These are phyloP conservation scores for Cryphonectria japonica DNA, from an alignment of 2,329 filamentous ascomycete genomes.

Conservation along the genomic window DNA sequence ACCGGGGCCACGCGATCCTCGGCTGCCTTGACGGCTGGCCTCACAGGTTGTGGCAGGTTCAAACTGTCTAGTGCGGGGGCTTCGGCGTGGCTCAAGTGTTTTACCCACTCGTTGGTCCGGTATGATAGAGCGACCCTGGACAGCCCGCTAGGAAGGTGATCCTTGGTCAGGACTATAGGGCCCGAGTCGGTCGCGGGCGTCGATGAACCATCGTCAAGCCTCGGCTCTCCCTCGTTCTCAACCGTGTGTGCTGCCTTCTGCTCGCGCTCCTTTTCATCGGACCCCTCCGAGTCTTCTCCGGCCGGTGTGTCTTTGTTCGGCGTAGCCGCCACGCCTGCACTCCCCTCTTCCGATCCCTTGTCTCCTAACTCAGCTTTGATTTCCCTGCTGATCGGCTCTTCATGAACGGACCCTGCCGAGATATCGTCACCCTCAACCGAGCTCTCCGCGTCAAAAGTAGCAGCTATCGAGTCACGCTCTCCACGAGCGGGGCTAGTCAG, in stretches of 20 bases:
- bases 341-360: constrained; percentile 17
- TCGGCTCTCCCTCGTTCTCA: constrained; percentile 30
- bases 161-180: constrained; percentile 57
- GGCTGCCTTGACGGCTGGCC: constrained; percentile 37
- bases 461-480: constrained; percentile 58
- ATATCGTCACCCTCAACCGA: constrained; percentile 43
- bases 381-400: constrained; percentile 41
- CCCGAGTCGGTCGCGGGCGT: constrained; percentile 47
- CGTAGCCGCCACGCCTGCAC: background rate
- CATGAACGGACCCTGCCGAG: constrained; percentile 33
- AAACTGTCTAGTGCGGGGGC: constrained; percentile 68
- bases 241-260: constrained; percentile 28
- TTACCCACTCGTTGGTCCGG: constrained; percentile 95
- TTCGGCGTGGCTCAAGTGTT: constrained; percentile 81
- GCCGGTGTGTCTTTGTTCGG: background rate
- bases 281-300: constrained; percentile 27
- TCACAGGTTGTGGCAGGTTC: constrained; percentile 40
- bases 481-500: constrained; percentile 43
- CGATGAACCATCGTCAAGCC: constrained; percentile 45
- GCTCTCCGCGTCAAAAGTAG: constrained; percentile 60
- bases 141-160: constrained; percentile 68
- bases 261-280: constrained; percentile 29
- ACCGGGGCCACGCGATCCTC: constrained; percentile 64
- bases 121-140: constrained; percentile 82
- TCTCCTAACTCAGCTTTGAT: constrained; percentile 45